phyloP scores from a whole-genome alignment of 139 green algal genomes.

The Monoraphidium neglectum region DNA sequence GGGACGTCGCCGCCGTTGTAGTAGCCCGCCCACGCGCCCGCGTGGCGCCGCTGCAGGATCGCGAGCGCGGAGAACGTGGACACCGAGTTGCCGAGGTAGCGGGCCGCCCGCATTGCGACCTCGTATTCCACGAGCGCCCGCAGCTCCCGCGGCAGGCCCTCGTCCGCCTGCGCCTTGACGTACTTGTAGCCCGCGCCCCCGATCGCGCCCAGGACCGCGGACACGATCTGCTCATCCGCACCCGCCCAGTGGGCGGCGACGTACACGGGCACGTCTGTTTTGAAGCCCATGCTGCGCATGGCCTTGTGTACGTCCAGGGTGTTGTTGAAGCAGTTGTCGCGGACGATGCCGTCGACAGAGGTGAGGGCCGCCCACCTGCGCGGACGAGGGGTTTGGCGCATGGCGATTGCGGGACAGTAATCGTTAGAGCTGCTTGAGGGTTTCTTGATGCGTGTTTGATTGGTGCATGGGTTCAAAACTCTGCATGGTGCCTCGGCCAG shows the following conservation, averaged over 20 bases:
- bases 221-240: background rate
- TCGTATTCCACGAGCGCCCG: conserved; percentile 25
- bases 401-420: too few species aligned
- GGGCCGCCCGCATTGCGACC: conserved; percentile 11
- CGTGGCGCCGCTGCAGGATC: conserved; percentile 51
- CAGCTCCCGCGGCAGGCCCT: background rate
- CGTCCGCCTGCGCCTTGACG: background rate
- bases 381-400: too few species aligned
- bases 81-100: conserved; percentile 53
- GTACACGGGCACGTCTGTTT: conserved; percentile 21
- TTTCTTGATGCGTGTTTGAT: too few species aligned
- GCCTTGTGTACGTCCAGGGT: conserved; percentile 19
- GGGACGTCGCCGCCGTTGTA: conserved; percentile 61
- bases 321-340: conserved; percentile 55
- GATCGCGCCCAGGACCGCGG: background rate
- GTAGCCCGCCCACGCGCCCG: conserved; percentile 37
- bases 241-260: conserved; percentile 31
- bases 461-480: too few species aligned
- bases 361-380: background rate
- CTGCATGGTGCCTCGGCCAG: too few species aligned
- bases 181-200: conserved; percentile 4
- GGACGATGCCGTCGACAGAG: conserved; percentile 22
- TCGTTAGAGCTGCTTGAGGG: too few species aligned
- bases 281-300: conserved; percentile 9
- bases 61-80: conserved; percentile 46